Conservation (phyloP, 257 asterid genomes). For the Solanum raphanifolium region DNA sequence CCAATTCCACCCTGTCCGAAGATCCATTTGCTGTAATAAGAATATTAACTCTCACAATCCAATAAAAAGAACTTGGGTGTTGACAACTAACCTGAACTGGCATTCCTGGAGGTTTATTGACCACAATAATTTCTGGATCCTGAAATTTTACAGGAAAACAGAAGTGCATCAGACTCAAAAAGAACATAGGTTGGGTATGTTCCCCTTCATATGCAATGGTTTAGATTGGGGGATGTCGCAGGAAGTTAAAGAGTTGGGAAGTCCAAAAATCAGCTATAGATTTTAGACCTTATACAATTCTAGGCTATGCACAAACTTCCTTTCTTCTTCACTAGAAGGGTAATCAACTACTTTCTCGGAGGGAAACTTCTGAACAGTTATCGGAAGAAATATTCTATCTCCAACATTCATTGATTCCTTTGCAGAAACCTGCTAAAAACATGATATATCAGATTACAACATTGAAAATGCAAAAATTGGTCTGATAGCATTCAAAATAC, state of each 20-base stretch:
- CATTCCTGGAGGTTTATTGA: constrained; percentile 91
- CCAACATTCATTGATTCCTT: constrained; percentile 60
- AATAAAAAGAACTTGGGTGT: not conserved
- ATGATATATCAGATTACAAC: not conserved
- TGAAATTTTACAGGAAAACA: constrained; percentile 9
- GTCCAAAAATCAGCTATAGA: not conserved
- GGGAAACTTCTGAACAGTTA: constrained; percentile 46
- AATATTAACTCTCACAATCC: constrained; percentile 2
- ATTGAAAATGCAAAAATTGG: not conserved
- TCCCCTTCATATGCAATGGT: not conserved
- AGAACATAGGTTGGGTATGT: not conserved
- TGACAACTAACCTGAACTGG: constrained; percentile 73
- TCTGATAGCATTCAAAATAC: not conserved
- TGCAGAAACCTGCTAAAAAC: constrained; percentile 54
- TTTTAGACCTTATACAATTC: constrained; percentile 51
- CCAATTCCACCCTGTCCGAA: constrained; percentile 81
- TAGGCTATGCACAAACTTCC: constrained; percentile 48
- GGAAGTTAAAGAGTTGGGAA: not conserved
- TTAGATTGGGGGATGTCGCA: not conserved
- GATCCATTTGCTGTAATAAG: not conserved
- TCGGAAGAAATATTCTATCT: constrained; percentile 65
- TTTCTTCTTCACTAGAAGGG: constrained; percentile 34
- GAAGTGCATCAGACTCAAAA: not conserved
- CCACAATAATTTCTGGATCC: constrained; percentile 68
- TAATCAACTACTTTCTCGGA: constrained; percentile 18